Base-by-base conservation (phyloP, 2,329 filamentous ascomycete genomes). In the Samsoniella hepiali region DNA sequence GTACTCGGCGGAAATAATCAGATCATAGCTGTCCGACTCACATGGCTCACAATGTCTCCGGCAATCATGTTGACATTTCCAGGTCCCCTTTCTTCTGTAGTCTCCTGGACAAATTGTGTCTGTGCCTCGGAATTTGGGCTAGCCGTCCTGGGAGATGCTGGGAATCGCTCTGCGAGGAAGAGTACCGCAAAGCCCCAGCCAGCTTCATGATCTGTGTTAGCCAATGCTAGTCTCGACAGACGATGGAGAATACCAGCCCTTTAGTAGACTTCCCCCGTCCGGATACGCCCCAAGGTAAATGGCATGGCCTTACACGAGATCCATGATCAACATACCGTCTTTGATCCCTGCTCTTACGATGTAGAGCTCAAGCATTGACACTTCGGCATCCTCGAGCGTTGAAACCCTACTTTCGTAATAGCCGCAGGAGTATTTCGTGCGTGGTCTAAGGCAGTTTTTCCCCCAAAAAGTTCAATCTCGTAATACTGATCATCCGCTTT, bases 41-140 rank as follows among this genome's bases (percentile, higher is more conserved):
- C 84, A 68, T 89, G 86, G 64, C 86, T 82, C 15, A 87, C 84
- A 1, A 89, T 83, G 68, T 91, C 87, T 0, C 47, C 47, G 9
- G 87, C 90, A 65, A 90, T 82, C 65, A 90, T 84, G 0, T 73
- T 79, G 15, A 91, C 72, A 67, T 90, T 91, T 3, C 68, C 78
- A 54, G 90, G 73, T 1, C 82, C 82, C 70, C 85, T 85, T 54
- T 77, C 74, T 45, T 75, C 72, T 9, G 87, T 87, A 68, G 83
- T 78, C 31, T 73, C 71, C 70, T 90, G 87, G 68, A 91, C 90
- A 70, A 88, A 83, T 65, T 82, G 74, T 73, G 89, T 90, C 69
- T 91, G 88, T 5, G 87, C 88, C 65, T 79, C 79, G 10, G 86
- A 89, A 73, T 91, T 90, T 51, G 86, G 89, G 72, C 90, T 90